Conservation (phyloP, 176 grass and related monocot genomes). For the Musa schizocarpa region DNA sequence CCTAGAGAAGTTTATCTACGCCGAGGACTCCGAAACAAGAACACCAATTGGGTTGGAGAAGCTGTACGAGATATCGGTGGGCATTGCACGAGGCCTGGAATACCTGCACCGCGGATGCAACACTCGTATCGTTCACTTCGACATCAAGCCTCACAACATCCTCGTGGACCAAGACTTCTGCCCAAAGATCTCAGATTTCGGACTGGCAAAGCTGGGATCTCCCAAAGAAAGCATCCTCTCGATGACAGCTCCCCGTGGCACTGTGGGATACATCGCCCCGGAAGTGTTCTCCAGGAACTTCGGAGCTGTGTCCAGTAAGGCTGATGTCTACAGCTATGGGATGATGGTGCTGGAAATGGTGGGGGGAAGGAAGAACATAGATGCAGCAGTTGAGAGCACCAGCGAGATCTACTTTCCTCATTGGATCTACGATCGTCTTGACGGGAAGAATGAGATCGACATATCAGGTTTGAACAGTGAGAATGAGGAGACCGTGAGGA, state of each 20-base stretch:
- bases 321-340: conserved; percentile 11
- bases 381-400: no score
- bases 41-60: not conserved
- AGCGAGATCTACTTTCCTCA: conserved; percentile 2
- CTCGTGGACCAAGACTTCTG: conserved; percentile 1
- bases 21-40: not conserved
- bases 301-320: not conserved
- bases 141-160: conserved; percentile 15
- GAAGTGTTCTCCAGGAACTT: not conserved
- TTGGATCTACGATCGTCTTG: not conserved
- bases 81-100: conserved; percentile 5
- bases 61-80: not conserved
- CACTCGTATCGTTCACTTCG: conserved; percentile 3
- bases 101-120: conserved; percentile 1
- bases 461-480: not conserved
- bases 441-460: not conserved
- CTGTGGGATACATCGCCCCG: not conserved
- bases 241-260: not conserved
- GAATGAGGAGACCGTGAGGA: not conserved
- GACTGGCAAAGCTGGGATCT: conserved; percentile 3
- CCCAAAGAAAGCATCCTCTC: not conserved
- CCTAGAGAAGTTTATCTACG: not conserved
- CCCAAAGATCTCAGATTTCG: conserved; percentile 7
- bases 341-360: conserved; percentile 7
- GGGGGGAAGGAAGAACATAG: not conserved